Base-by-base conservation (phyloP, 116 monocot species). In the Thalassia testudinum region DNA sequence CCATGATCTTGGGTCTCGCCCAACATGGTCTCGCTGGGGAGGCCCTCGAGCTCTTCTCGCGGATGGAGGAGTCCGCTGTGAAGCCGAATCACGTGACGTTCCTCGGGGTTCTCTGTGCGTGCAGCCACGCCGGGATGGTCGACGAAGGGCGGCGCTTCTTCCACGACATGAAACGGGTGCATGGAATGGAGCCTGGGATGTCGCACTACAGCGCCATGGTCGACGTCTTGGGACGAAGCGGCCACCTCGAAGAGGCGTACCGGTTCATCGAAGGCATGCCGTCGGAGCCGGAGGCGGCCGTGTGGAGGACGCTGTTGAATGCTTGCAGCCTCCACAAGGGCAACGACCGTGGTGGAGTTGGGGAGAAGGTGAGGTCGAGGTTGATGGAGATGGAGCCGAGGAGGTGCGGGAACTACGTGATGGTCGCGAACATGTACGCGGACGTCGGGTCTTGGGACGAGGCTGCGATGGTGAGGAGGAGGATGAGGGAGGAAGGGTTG, bases 181-280 rank as follows among this genome's bases (percentile, higher is more conserved):
- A 72, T 43, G 23, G 62, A 0, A 78, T 90, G 37, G 16, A 70
- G 19, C 84, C 90, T 1, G 60, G 20, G 65, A 83, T 90, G 90
- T 52, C 69, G 18, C 84, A 90, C 27, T 90, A 84, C 48, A 80
- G 90, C n/a, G 67, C 78, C 26, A 80, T 90, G 90, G 90, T 80
- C 8, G 90, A 90, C 61, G 62, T 84, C 0, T 68, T 90, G 0
- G 78, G 83, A 1, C 71, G 90, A 49, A 81, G 62, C 14, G 84
- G 80, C n/a, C 67, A 21, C 25, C 77, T 90, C 43, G 53, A 52
- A 21, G 78, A 84, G 52, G 90, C 84, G 0, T 73, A 66, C 24
- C 26, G 58, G 15, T 90, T 80, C 58, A 72, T 80, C 1, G 43
- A 50, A 37, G 52, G 12, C 27, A 90, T 83, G 75, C 72, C 70